Conservation (phyloP, 768 basidiomycete genomes). For the Candolleomyces eurysporus region DNA sequence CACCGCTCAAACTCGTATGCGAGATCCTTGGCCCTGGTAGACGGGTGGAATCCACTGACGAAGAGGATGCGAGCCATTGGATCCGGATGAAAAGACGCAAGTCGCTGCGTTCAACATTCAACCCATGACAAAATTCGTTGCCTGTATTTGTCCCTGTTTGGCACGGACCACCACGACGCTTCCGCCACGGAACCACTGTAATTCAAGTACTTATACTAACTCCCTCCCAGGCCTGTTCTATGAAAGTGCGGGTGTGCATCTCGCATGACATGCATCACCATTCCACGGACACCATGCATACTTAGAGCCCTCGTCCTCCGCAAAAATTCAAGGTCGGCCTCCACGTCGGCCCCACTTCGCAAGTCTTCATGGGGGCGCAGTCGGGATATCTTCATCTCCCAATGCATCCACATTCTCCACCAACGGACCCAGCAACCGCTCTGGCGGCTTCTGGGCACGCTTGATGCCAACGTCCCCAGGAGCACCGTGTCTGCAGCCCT, state of each 20-base stretch:
- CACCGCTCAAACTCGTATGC: conserved; percentile 88
- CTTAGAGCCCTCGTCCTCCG: neutral
- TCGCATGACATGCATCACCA: neutral
- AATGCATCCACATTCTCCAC: conserved; percentile 9
- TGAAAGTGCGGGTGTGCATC: neutral
- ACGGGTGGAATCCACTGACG: conserved; percentile 80
- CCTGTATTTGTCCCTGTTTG: no score
- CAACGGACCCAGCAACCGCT: conserved; percentile 34
- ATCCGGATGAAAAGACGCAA: no score
- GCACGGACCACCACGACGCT: no score
- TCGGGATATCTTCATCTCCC: neutral
- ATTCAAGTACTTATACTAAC: neutral
- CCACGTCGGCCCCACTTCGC: neutral
- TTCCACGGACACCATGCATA: neutral
- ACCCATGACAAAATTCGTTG: no score
- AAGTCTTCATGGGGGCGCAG: neutral
- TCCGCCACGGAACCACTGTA: no score
- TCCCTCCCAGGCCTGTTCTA: neutral
- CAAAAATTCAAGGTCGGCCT: neutral
- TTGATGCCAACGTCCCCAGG: conserved; percentile 23
- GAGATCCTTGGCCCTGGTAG: conserved; percentile 80
- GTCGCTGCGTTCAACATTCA: no score
- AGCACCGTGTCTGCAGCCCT: conserved; percentile 27
- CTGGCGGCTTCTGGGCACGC: conserved; percentile 39
- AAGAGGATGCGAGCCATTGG: conserved; percentile 81